Conservation (phyloP, 768 basidiomycete species). For the Tricholoma terreum region DNA sequence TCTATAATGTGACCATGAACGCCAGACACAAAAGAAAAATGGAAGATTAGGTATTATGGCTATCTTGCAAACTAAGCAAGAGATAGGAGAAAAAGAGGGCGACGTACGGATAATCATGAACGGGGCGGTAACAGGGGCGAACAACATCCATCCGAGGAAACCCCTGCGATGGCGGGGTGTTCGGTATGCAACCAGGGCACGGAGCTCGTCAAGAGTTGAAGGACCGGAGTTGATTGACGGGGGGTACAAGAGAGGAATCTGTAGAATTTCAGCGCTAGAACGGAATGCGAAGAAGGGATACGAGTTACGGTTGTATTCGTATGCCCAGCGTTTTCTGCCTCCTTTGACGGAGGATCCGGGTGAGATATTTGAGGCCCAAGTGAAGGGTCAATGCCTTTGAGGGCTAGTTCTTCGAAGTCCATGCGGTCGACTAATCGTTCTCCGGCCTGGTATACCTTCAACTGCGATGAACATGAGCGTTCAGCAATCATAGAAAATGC, state of each 20-base stretch:
- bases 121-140: slow-evolving; percentile 73
- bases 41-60: slow-evolving; percentile 82
- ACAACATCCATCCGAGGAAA: slow-evolving; percentile 60
- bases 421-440: slow-evolving; percentile 67
- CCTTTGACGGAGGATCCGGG: slow-evolving; percentile 13
- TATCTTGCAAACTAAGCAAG: slow-evolving; percentile 21
- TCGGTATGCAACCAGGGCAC: slow-evolving; percentile 47
- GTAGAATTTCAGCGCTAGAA: not conserved
- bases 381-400: slow-evolving; percentile 71
- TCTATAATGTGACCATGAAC: slow-evolving; percentile 82
- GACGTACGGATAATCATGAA: slow-evolving; percentile 73
- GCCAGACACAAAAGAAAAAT: slow-evolving; percentile 83
- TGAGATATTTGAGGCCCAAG: slow-evolving; percentile 50
- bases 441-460: slow-evolving; percentile 58
- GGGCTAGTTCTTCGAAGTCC: slow-evolving; percentile 77
- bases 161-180: slow-evolving; percentile 65
- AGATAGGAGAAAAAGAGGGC: not conserved
- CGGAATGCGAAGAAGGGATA: not conserved
- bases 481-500: not conserved
- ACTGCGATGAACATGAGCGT: slow-evolving; percentile 32
- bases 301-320: slow-evolving; percentile 5
- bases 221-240: slow-evolving; percentile 35
- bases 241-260: slow-evolving; percentile 71
- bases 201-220: slow-evolving; percentile 45
- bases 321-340: slow-evolving; percentile 18